Evolutionary conservation across 805 yeast genomes (phyloP), one percentile per base, ranked within the genome.

Genomic region (Soucietia sequanensis): DNA sequence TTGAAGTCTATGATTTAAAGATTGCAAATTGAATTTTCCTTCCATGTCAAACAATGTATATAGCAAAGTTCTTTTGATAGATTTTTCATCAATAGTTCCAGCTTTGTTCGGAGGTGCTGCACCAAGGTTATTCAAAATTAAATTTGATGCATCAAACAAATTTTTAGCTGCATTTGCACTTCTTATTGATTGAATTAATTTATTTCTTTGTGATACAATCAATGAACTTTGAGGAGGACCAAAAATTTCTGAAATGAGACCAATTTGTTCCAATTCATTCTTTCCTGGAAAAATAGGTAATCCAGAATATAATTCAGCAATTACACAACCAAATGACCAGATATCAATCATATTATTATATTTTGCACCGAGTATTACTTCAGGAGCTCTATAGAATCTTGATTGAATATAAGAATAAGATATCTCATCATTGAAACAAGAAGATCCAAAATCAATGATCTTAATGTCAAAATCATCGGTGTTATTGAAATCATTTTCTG

Each of bases 381-480:
- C 95, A 0, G 95, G 95, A 0, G 93, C 88, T 34, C 95, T 58
- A 51, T 84, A 84, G 47, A 78, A 84, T 31, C 95, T 56, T 1
- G 91, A 84, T 48, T 72, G 75, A 37, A 77, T 63, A 43, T 77
- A 77, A 1, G 80, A 68, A 39, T 61, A 75, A 1, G 72, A 56
- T 3, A 70, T 63, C 33, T 72, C 72, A 30, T 62, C 58, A 5
- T 47, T 50, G 12, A 53, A 55, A 43, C 84, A 75, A 0, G 86
- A 77, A 0, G 84, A 72, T 0, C 96, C 96, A 52, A 88, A 87
- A 52, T 88, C 96, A 35, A 88, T 84, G 21, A 88, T 69, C 47
- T 84, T 86, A 31, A 86, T 66, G 13, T 59, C 61, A 15, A 80
- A 62, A 0, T 62, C 50, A 14, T 63, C 56, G 4, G 74, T 65